These are phyloP conservation scores for Meripilus lineatus DNA, from an alignment of 1,284 basidiomycete species.

Conservation along the genomic window DNA sequence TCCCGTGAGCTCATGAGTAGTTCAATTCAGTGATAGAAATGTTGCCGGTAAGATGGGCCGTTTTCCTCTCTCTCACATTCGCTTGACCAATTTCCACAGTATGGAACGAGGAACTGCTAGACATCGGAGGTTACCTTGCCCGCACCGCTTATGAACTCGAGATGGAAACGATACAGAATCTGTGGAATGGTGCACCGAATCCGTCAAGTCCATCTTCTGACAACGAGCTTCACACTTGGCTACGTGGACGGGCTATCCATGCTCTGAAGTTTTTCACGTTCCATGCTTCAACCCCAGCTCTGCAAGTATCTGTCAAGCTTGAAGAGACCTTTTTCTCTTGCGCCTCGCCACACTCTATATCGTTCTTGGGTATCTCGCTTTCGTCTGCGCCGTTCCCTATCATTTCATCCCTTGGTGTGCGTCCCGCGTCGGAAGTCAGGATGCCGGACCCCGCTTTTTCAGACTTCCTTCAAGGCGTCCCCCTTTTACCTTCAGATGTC, in stretches of 20 bases:
- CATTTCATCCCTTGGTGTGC: slow-evolving; percentile 78
- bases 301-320: slow-evolving; percentile 76
- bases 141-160: slow-evolving; percentile 89
- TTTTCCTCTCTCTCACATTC: not conserved
- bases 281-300: slow-evolving; percentile 81
- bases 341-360: slow-evolving; percentile 20
- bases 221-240: slow-evolving; percentile 41
- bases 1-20: slow-evolving; percentile 20
- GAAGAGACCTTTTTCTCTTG: slow-evolving; percentile 84
- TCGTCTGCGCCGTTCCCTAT: slow-evolving; percentile 53
- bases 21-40: slow-evolving; percentile 67
- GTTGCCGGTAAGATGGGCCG: slow-evolving; percentile 50
- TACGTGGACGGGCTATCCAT: slow-evolving; percentile 72
- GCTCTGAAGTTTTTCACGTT: slow-evolving; percentile 89
- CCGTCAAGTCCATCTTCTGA: slow-evolving; percentile 20
- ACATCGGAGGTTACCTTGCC: slow-evolving; percentile 78
- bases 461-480: slow-evolving; percentile 77
- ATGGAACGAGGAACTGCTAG: slow-evolving; percentile 88
- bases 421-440: slow-evolving; percentile 67
- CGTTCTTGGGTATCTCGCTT: slow-evolving; percentile 17
- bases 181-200: slow-evolving; percentile 53
- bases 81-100: slow-evolving; percentile 33
- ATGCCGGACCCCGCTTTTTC: slow-evolving; percentile 74
- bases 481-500: slow-evolving; percentile 69
- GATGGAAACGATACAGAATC: slow-evolving; percentile 50